A percentile compares a stretch with the other conserved stretches of the same genome.
phyloP scores from a whole-genome alignment of 352 stramenopile species.

The Discostella stelligera region DNA sequence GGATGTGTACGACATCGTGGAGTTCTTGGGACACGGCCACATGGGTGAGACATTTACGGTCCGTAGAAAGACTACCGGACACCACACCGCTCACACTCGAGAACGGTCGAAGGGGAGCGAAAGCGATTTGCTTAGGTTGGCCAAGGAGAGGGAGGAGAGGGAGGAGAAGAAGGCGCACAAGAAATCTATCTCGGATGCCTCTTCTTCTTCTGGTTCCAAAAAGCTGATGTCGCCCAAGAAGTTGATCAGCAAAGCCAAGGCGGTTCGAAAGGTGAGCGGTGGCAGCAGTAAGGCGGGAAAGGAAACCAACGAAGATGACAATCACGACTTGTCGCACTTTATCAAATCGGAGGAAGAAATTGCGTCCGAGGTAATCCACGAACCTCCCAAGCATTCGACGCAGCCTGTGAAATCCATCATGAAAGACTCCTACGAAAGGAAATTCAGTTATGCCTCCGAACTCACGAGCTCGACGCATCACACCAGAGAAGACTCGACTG shows the following conservation, averaged over 20 bases:
- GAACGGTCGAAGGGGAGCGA: conserved; percentile 17
- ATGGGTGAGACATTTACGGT: conserved; percentile 61
- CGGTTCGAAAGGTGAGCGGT: conserved; percentile 10
- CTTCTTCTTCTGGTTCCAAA: neutral
- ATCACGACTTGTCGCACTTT: conserved; percentile 33
- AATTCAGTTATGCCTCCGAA: neutral
- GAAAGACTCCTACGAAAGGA: conserved; percentile 11
- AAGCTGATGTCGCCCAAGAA: neutral
- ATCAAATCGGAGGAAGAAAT: conserved; percentile 15
- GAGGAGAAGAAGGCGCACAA: conserved; percentile 7
- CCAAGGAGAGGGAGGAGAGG: conserved; percentile 5
- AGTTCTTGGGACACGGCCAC: conserved; percentile 47
- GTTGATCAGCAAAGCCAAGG: conserved; percentile 15
- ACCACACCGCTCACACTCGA: conserved; percentile 37
- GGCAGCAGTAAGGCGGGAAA: conserved; percentile 14
- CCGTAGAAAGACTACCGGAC: conserved; percentile 35
- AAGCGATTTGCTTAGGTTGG: conserved; percentile 16
- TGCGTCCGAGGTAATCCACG: conserved; percentile 4
- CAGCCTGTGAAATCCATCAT: conserved; percentile 22
- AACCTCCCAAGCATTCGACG: conserved; percentile 19
- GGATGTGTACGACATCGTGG: conserved; percentile 58
- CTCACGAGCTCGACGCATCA: neutral
- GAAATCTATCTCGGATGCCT: conserved; percentile 2
- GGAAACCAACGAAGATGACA: conserved; percentile 1
- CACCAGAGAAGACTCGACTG: neutral